Evolutionary conservation across 306 rosid genomes (phyloP), one percentile per base, ranked within the genome.

Genomic region (Cicer arietinum): DNA sequence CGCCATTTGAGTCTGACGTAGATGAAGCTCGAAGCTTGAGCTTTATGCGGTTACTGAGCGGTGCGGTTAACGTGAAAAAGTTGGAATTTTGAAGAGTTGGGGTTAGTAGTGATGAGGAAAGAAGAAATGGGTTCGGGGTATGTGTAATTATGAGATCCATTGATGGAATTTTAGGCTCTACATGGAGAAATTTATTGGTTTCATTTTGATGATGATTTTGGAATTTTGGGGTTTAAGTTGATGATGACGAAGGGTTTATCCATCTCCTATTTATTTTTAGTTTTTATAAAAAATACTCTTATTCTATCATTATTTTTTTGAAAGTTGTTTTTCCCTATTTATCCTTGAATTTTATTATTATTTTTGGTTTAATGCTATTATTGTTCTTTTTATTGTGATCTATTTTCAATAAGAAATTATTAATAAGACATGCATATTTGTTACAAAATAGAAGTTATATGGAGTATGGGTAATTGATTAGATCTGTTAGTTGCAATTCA

Each of bases 21-120:
- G 90, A 91, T 47, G 73, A 69, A 73, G 85, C 92, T 48, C 90
- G 96, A 73, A 91, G 84, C 53, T 22, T 74, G 20, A 80, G 79
- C 66, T 77, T 91, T 73, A 72, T 79, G 75, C 81, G 77, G 80
- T 75, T 20, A 65, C 82, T 74, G 14, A 44, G 69, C 10, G 48
- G 82, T 1, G 69, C 45, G 53, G 91, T 73, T 17, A 84, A 62
- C 8, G 78, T 82, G 75, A 87, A 82, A 6, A 89, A 74, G 13
- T 69, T 14, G 6, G 82, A 76, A 69, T 73, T 82, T 48, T 47
- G 86, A 71, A 82, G 70, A 7, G 74, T 16, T 18, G 70, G 77
- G 69, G 81, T 3, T 69, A 83, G 73, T 65, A 80, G 54, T 18
- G 84, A 64, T 17, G 90, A 78, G 13, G 88, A 82, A 61, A 68